Conservation (phyloP, 2,329 filamentous ascomycete species). For the Fragosphaeria purpurea region DNA sequence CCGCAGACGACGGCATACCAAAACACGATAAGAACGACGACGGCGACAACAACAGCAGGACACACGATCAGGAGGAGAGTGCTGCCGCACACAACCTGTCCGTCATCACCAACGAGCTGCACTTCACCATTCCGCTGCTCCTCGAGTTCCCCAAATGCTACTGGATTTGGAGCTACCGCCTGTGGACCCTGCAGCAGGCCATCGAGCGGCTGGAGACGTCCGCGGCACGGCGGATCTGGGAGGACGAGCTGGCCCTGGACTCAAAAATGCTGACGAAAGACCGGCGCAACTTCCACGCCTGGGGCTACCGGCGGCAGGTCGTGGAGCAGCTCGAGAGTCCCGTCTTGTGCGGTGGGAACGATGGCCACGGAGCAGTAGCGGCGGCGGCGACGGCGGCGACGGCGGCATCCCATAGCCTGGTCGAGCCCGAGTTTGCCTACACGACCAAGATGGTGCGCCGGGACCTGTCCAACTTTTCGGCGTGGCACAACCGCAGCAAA, state of each 20-base stretch:
- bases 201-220: constrained; percentile 49
- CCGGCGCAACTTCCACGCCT: constrained; percentile 90
- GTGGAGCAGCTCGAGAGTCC: constrained; percentile 62
- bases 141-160: constrained; percentile 91
- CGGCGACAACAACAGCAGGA: no score
- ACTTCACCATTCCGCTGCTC: constrained; percentile 75
- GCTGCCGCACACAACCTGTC: not conserved
- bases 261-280: constrained; percentile 83
- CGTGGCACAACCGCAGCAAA: constrained; percentile 86
- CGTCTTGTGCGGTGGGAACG: constrained; percentile 21
- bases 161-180: constrained; percentile 97
- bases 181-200: constrained; percentile 71
- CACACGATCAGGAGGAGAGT: no score
- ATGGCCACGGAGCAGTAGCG: constrained; percentile 20
- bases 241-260: constrained; percentile 70
- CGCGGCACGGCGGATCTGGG: constrained; percentile 61
- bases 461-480: constrained; percentile 93
- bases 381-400: constrained; percentile 10
- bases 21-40: constrained; percentile 25
- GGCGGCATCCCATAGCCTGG: constrained; percentile 43
- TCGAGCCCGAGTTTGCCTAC: constrained; percentile 75
- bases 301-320: constrained; percentile 78
- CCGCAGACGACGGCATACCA: constrained; percentile 10
- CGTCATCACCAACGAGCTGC: constrained; percentile 62
- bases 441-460: constrained; percentile 76